Evolutionary conservation across 148 eudicot species (phyloP).

Genomic region (Cornus florida): DNA sequence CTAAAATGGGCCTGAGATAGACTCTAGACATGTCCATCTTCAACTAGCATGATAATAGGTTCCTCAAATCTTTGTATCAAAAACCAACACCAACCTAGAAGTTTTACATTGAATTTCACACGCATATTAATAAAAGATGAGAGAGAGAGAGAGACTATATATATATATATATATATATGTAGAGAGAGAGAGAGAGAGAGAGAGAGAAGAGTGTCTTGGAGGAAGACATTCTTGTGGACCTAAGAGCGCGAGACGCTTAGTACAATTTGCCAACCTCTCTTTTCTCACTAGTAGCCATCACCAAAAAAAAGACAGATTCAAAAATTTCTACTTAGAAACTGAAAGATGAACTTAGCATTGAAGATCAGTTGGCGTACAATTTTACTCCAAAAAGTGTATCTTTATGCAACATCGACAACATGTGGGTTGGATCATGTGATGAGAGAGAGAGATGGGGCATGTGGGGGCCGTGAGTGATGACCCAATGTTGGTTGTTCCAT

Average conservation of each 20-base stretch:
- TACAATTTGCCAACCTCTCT: background rate
- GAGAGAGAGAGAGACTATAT: background rate
- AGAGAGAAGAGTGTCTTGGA: background rate
- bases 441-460: too few species aligned
- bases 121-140: background rate
- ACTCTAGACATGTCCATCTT: background rate
- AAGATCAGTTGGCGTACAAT: background rate
- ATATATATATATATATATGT: too few species aligned
- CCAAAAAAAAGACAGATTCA: background rate
- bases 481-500: background rate
- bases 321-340: too few species aligned
- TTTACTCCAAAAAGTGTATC: background rate
- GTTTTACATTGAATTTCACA: background rate
- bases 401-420: background rate
- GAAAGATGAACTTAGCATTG: background rate
- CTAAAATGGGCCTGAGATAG: background rate
- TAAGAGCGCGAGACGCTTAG: background rate
- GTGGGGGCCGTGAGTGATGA: too few species aligned
- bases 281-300: background rate
- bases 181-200: background rate
- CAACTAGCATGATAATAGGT: background rate
- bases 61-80: too few species aligned
- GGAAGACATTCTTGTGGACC: background rate
- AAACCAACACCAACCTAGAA: too few species aligned
- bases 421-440: background rate